Evolutionary conservation across 208 protist species (phyloP), one percentile per base, ranked within the genome.

Genomic region (Kentomonas sorsogonicus): DNA sequence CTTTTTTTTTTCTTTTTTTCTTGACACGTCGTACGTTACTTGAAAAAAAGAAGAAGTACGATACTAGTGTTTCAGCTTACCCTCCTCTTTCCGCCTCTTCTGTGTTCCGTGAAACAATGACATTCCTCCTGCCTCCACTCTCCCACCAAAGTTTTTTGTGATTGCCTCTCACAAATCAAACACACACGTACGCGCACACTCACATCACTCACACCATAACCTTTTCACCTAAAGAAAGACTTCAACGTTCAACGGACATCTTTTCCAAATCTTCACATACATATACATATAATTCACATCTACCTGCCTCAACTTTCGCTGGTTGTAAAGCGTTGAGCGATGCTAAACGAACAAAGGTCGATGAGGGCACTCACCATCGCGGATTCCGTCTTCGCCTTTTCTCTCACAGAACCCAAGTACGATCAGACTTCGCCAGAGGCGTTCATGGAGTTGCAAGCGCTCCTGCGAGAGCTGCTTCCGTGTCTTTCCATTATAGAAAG

Each of bases 401-500:
- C 76, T 0, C 33, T 26, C 7, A 1, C 47, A 9, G 59, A 76
- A 31, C 33, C 53, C 1, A n/a, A 41, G 15, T 38, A 64, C 13
- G 18, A 36, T 11, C 1, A 45, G 2, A 29, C 53, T 0, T 31
- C 51, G 0, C 46, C 53, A 3, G 34, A 40, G 1, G 22, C 29
- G 2, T 34, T 31, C 6, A n/a, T 10, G 11, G 27, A 51, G 16
- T 41, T 81, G 25, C 60, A 60, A 23, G 26, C 47, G 5, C 18
- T 29, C 13, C 59, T 76, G 31, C 55, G 54, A 11, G 52, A 56
- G 16, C 58, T 81, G 5, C 60, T 72, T 1, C 67, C 69, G 3
- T 76, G 66, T 38, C 62, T 81, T 27, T 63, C 55, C 26, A 72
- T 81, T 39, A 36, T 81, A 16, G 65, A 54, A 16, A 65, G 61